phyloP scores from a whole-genome alignment of 352 stramenopile species.

The Pythium dissimile region DNA sequence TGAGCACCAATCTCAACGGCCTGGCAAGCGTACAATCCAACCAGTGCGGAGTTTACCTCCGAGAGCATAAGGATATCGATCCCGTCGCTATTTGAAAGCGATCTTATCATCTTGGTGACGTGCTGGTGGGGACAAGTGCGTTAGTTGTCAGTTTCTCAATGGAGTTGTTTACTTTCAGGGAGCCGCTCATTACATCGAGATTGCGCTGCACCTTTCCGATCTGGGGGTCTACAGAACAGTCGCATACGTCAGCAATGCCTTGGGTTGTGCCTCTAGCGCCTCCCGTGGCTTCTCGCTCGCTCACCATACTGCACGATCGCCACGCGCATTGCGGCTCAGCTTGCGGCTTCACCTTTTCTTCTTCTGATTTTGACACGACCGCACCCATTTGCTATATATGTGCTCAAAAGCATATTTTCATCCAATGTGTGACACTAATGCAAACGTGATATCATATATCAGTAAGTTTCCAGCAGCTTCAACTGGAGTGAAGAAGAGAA shows the following conservation, averaged over 20 bases:
- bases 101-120: constrained; percentile 58
- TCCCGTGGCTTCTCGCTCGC: background rate
- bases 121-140: constrained; percentile 38
- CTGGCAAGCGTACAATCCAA: no score
- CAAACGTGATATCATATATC: background rate
- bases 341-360: background rate
- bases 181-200: constrained; percentile 69
- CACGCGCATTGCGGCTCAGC: constrained; percentile 51
- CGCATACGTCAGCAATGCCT: background rate
- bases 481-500: background rate
- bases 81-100: constrained; percentile 35
- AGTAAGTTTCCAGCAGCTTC: background rate
- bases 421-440: background rate
- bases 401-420: no score
- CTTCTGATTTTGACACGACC: background rate
- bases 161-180: no score
- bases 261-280: background rate
- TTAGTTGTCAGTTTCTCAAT: no score
- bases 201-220: constrained; percentile 65
- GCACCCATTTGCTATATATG: background rate
- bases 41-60: constrained; percentile 38
- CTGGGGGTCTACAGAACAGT: constrained; percentile 49
- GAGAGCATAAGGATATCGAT: constrained; percentile 79
- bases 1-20: no score
- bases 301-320: constrained; percentile 81